These are phyloP conservation scores for Brassica juncea DNA, from an alignment of 345 rosid species.

Conservation along the genomic window DNA sequence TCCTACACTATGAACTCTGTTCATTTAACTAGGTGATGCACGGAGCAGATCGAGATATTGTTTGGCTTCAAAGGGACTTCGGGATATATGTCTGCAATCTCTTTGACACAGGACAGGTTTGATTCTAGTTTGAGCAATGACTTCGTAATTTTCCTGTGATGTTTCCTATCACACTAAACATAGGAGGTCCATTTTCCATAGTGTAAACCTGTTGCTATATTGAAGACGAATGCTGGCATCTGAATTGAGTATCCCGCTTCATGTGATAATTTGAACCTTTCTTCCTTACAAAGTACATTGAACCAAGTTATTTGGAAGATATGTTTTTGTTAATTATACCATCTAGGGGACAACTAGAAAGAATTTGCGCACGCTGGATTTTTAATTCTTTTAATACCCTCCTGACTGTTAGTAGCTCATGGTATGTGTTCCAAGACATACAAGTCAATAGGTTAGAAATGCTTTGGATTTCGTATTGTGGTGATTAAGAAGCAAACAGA, in stretches of 20 bases:
- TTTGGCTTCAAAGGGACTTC: slow-evolving; percentile 98
- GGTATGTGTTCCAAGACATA: not conserved
- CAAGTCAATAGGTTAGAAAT: not conserved
- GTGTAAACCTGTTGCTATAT: not conserved
- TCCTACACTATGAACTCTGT: slow-evolving; percentile 37
- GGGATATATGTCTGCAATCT: slow-evolving; percentile 96
- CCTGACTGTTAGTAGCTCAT: slow-evolving; percentile 4
- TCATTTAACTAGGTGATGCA: slow-evolving; percentile 77
- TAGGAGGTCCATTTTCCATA: slow-evolving; percentile 5
- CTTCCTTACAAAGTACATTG: not conserved
- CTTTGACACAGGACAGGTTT: slow-evolving; percentile 99
- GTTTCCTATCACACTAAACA: not conserved
- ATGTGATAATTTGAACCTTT: not conserved
- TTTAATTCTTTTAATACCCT: not conserved
- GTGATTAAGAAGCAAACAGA: not conserved
- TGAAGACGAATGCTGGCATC: slow-evolving; percentile 7
- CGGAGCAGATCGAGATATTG: slow-evolving; percentile 94
- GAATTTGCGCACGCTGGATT: not conserved
- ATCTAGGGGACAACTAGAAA: not conserved
- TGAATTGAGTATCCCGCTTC: slow-evolving; percentile 1
- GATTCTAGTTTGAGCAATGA: slow-evolving; percentile 14
- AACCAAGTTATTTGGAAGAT: not conserved
- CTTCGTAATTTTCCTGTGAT: not conserved
- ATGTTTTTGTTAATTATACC: not conserved
- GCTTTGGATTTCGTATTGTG: slow-evolving; percentile 16